Conservation (phyloP, 225 moss, liverwort and hornwort species). For the Pleurozium schreberi region DNA sequence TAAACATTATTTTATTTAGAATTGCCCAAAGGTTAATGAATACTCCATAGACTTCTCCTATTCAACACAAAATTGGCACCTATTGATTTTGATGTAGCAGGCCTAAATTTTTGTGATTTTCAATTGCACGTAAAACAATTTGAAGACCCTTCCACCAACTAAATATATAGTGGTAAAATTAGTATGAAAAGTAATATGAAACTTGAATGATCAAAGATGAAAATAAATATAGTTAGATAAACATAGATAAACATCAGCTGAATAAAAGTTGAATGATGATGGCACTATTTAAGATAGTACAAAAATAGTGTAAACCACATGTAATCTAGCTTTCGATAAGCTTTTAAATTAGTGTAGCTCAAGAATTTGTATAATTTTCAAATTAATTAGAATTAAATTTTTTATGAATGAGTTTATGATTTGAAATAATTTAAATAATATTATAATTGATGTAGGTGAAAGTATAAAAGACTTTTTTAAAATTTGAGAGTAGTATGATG, state of each 20-base stretch:
- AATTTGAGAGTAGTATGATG: not conserved
- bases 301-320: not conserved
- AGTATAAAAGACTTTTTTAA: not conserved
- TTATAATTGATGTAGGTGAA: not conserved
- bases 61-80: not conserved
- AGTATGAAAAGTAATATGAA: no score
- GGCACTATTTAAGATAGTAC: not conserved
- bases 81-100: not conserved
- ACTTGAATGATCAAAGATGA: not conserved
- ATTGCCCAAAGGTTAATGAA: not conserved
- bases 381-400: not conserved
- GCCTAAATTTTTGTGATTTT: not conserved
- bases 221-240: not conserved
- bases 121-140: not conserved
- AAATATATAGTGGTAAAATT: not conserved
- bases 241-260: not conserved
- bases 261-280: not conserved
- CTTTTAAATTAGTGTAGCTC: fast-evolving
- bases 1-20: not conserved
- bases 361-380: not conserved
- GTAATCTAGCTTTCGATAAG: not conserved
- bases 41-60: not conserved
- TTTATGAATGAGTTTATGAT: fast-evolving
- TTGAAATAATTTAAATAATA: not conserved
- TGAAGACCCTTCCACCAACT: not conserved